Evolutionary conservation across 2,329 filamentous ascomycete genomes (phyloP), one percentile per base, ranked within the genome.

Genomic region (Venturia nashicola): DNA sequence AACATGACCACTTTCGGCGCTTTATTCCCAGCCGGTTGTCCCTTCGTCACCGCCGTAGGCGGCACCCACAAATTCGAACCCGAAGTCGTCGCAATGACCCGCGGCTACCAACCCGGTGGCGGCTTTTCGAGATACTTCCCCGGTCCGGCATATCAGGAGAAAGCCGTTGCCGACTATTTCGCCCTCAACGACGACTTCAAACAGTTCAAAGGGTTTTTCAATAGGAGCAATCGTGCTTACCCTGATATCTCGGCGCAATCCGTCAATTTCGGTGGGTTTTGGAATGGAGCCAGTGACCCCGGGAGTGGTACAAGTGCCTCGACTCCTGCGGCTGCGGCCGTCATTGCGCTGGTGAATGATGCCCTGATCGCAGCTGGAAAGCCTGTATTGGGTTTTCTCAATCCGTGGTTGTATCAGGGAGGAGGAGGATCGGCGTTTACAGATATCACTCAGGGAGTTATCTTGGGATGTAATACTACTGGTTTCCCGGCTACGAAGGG

Each of bases 291-390:
- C 8, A 20, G 12, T 7, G 48, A 18, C 6, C 32, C 12, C 3
- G 11, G 65, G 27, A 34, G 2, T 46, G 65, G 65, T n/a, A 65
- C 65, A 12, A 46, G 27, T 14, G 65, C 65, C 34, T 65, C 65
- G 9, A 59, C 65, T 34, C 86, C 86, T 0, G 74, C 81, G 0
- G 80, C 82, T 54, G 80, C 82, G 0, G 79, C 76, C 2, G 73
- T 86, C 27, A 71, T 87, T 32, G 77, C 79, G 0, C 76, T 86
- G 16, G 71, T 86, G 61, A 86, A 86, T 67, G 83, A 85, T 67
- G 81, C 78, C 0, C 76, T 39, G 8, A 39, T 39, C 6, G 36
- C 36, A 5, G 36, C 36, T 39, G 36, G 36, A 12, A 39, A 39
- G 5, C 36, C 36, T 9, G 36, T 39, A 6, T 5, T 39, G 7